Percentiles rank a stretch among this genome's conserved stretches.
These are phyloP conservation scores for Fraxinus nigra DNA, from an alignment of 305 asterid species.

Conservation along the genomic window DNA sequence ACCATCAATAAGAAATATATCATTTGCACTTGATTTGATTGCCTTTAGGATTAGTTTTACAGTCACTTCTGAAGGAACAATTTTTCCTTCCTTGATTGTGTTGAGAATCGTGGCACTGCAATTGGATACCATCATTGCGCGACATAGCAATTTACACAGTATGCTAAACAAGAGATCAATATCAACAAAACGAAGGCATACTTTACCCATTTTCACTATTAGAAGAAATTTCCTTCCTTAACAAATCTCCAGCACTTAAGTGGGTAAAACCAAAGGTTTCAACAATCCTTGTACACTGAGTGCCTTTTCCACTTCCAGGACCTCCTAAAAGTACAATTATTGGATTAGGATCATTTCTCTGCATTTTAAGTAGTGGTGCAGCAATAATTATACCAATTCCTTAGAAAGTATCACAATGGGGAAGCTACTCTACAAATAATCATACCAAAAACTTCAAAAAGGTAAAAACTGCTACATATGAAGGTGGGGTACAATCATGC, in stretches of 20 bases:
- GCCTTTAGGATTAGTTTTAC: constrained; percentile 71
- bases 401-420: constrained; percentile 3
- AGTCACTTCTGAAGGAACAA: constrained; percentile 92
- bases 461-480: not conserved
- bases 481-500: not conserved
- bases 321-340: constrained; percentile 57
- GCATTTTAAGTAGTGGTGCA: not conserved
- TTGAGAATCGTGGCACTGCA: constrained; percentile 79
- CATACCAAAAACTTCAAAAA: constrained; percentile 4
- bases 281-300: constrained; percentile 76
- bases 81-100: constrained; percentile 78
- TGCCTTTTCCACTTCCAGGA: constrained; percentile 98
- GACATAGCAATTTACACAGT: constrained; percentile 16
- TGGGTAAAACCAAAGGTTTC: constrained; percentile 79
- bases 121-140: constrained; percentile 23
- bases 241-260: constrained; percentile 89
- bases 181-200: constrained; percentile 4
- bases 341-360: constrained; percentile 24
- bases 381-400: not conserved
- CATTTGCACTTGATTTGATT: constrained; percentile 52
- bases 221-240: constrained; percentile 74
- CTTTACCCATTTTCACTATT: constrained; percentile 66
- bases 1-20: constrained; percentile 85
- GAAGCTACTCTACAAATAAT: not conserved
- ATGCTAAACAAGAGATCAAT: constrained; percentile 19